Evolutionary conservation across 495 filamentous ascomycete species (phyloP).

Genomic region (Penicillium arizonense): DNA sequence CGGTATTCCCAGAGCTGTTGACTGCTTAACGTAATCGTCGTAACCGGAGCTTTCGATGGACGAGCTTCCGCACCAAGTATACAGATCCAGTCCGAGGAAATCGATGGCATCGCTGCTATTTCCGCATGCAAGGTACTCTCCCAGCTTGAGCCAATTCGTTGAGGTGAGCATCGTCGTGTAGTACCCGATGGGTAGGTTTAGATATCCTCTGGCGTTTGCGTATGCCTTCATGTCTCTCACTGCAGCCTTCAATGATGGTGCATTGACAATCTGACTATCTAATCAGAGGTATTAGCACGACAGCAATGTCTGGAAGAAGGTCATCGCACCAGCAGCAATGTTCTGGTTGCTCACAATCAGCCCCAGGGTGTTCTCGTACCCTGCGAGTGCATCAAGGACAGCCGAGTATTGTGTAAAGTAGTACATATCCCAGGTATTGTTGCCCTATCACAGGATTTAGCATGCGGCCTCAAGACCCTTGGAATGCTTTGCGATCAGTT

Average conservation of each 20-base stretch:
- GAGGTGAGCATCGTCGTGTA: not conserved
- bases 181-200: slow-evolving; percentile 1
- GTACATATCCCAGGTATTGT: slow-evolving; percentile 58
- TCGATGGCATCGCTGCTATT: slow-evolving; percentile 3
- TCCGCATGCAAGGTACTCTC: slow-evolving; percentile 3
- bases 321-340: not conserved
- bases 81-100: slow-evolving; percentile 47
- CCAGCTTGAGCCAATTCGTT: not conserved
- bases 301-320: no score
- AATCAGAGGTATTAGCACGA: slow-evolving; percentile 42
- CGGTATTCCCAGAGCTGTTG: not conserved
- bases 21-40: not conserved
- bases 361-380: slow-evolving; percentile 67
- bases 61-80: slow-evolving; percentile 62
- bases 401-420: slow-evolving; percentile 56
- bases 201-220: not conserved
- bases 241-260: slow-evolving; percentile 1
- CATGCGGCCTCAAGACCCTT: no score
- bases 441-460: slow-evolving; percentile 1
- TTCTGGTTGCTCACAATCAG: slow-evolving; percentile 52
- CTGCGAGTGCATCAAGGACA: slow-evolving; percentile 67
- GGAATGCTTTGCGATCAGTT: no score
- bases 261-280: slow-evolving; percentile 17
- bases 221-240: slow-evolving; percentile 6
- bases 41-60: not conserved